Percentiles rank a stretch among this genome's conserved stretches.
phyloP scores from a whole-genome alignment of 257 asterid species.

The Gentiana dahurica region DNA sequence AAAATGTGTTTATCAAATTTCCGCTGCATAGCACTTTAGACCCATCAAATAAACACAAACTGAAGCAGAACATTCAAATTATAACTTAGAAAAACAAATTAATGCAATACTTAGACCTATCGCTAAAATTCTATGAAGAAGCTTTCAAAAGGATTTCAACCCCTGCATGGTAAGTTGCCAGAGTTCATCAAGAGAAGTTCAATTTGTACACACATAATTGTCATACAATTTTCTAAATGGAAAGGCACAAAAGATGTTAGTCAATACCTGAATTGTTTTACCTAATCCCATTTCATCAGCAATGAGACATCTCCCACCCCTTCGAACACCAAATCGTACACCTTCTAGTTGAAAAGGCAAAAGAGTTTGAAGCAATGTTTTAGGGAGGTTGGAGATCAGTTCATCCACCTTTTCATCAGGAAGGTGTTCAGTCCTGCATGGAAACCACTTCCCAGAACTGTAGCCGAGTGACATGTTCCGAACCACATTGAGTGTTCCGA shows the following conservation, averaged over 20 bases:
- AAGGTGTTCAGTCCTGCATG: conserved; percentile 84
- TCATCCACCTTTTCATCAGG: conserved; percentile 75
- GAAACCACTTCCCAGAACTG: conserved; percentile 55
- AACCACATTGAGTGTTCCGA: conserved; percentile 73
- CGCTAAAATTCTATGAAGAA: too few relatives aligned
- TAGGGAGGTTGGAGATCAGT: conserved; percentile 59
- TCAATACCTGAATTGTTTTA: conserved; percentile 79
- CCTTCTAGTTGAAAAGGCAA: conserved; percentile 95
- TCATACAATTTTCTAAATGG: not conserved
- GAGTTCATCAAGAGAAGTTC: not conserved
- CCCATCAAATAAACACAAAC: too few relatives aligned
- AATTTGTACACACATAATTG: not conserved
- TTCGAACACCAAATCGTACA: conserved; percentile 68
- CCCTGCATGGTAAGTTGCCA: not conserved
- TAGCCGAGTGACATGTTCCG: conserved; percentile 64
- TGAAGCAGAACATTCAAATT: too few relatives aligned
- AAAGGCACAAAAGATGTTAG: not conserved
- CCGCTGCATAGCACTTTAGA: too few relatives aligned
- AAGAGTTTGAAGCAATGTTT: conserved; percentile 39
- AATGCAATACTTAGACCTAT: too few relatives aligned
- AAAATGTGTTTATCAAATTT: too few relatives aligned
- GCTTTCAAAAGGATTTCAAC: not conserved
- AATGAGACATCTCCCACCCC: conserved; percentile 96
- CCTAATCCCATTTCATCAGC: conserved; percentile 99
- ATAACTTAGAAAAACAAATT: too few relatives aligned